phyloP scores from a whole-genome alignment of 2,329 filamentous ascomycete species.

The Calonectria pseudoturangicola region DNA sequence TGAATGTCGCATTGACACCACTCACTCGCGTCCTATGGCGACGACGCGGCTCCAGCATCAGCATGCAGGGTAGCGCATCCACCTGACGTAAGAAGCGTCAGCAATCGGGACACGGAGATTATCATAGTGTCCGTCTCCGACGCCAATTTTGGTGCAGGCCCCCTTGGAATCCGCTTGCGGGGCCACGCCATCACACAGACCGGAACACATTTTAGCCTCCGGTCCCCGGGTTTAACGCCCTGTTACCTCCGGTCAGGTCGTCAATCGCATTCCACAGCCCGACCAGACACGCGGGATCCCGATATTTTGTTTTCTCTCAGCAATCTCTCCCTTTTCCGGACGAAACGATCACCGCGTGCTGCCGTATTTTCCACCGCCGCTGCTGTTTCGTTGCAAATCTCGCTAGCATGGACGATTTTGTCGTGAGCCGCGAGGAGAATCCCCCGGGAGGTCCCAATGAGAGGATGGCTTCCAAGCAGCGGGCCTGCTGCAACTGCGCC shows the following conservation, averaged over 20 bases:
- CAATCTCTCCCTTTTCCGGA: conserved; percentile 1
- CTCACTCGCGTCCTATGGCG: not conserved
- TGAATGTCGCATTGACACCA: not conserved
- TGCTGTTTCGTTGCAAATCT: not conserved
- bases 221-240: conserved; percentile 45
- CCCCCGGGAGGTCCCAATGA: conserved; percentile 6
- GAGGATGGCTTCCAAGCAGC: conserved; percentile 47
- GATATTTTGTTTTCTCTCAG: not conserved
- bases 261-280: conserved; percentile 19
- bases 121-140: not conserved
- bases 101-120: conserved; percentile 9
- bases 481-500: conserved; percentile 60
- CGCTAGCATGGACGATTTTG: conserved; percentile 47
- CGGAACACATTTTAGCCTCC: conserved; percentile 43
- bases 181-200: not conserved
- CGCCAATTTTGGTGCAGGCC: not conserved
- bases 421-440: conserved; percentile 42
- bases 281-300: not conserved
- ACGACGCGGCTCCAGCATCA: not conserved
- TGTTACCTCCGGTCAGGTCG: conserved; percentile 36
- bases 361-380: not conserved
- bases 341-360: not conserved
- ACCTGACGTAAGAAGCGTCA: not conserved
- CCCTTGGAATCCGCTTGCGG: not conserved
- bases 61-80: conserved; percentile 9